Evolutionary conservation across 2,329 filamentous ascomycete genomes (phyloP).

Genomic region (Trichoderma hamatum): DNA sequence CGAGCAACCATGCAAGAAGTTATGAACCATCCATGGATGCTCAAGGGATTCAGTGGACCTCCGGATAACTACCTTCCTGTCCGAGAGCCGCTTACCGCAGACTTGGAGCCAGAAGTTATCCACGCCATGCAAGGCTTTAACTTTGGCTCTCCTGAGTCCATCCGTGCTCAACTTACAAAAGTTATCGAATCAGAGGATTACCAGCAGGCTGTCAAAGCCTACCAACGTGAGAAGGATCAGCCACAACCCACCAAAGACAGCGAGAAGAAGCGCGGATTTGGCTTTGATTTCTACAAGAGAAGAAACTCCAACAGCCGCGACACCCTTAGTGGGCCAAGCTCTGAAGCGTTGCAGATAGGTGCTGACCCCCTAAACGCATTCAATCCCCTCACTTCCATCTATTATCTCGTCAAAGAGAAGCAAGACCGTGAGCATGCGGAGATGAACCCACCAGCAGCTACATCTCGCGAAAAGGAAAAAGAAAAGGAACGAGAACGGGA

Average conservation of each 20-base stretch:
- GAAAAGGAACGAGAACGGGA: conserved; percentile 37
- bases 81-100: conserved; percentile 82
- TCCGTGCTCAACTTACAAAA: conserved; percentile 77
- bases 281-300: conserved; percentile 95
- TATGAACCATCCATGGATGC: conserved; percentile 94
- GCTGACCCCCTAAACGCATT: conserved; percentile 91
- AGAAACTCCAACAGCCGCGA: conserved; percentile 90
- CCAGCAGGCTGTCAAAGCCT: conserved; percentile 75
- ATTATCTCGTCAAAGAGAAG: conserved; percentile 96
- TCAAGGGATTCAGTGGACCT: conserved; percentile 81
- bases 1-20: conserved; percentile 88
- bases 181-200: conserved; percentile 95
- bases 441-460: conserved; percentile 51
- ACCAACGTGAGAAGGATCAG: conserved; percentile 67
- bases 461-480: conserved; percentile 39
- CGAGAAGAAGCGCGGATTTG: conserved; percentile 86
- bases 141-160: conserved; percentile 84
- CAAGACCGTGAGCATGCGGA: conserved; percentile 70
- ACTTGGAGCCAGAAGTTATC: conserved; percentile 80
- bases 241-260: conserved; percentile 61
- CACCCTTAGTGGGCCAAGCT: conserved; percentile 80
- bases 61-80: conserved; percentile 87
- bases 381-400: conserved; percentile 88
- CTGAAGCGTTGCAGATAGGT: conserved; percentile 80
- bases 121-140: conserved; percentile 98